Percentiles rank a stretch among this genome's conserved stretches.
phyloP scores from a whole-genome alignment of 2,329 filamentous ascomycete genomes.

The Apiospora aurea region DNA sequence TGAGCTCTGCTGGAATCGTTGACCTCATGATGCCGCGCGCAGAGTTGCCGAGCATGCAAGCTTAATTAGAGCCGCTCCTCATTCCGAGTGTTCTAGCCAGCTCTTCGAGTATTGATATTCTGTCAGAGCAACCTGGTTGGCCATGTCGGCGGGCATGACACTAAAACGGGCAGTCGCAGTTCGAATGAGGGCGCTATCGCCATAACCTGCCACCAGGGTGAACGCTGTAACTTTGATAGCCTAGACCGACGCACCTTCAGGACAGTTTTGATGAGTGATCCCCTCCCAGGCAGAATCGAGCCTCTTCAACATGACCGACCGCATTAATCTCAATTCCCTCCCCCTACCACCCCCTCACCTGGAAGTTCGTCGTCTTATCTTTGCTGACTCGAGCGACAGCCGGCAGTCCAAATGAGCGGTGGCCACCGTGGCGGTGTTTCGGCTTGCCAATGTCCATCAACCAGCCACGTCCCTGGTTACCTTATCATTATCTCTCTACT shows the following conservation, averaged over 20 bases:
- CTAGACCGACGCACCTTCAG: neutral
- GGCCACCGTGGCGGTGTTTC: neutral
- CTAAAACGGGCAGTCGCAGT: neutral
- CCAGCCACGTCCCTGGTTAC: no score
- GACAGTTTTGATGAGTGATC: neutral
- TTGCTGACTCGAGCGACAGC: neutral
- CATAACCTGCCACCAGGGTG: neutral
- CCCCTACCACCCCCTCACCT: neutral
- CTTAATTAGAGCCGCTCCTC: neutral
- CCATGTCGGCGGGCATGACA: neutral
- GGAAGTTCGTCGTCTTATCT: slow-evolving; percentile 3
- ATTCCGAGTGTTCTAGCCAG: neutral
- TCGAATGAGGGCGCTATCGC: neutral
- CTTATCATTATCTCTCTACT: neutral
- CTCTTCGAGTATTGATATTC: neutral
- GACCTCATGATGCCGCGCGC: neutral
- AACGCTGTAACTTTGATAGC: slow-evolving; percentile 2
- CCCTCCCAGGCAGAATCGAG: neutral
- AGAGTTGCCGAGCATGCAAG: neutral
- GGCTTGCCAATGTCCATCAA: neutral
- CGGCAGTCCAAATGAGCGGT: neutral
- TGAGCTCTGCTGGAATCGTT: neutral
- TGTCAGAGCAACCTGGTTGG: neutral
- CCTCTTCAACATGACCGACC: neutral
- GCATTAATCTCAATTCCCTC: neutral